Base-by-base conservation (phyloP, 192 early-diverging fungal species). In the Rhizoclosmatium sp. region DNA sequence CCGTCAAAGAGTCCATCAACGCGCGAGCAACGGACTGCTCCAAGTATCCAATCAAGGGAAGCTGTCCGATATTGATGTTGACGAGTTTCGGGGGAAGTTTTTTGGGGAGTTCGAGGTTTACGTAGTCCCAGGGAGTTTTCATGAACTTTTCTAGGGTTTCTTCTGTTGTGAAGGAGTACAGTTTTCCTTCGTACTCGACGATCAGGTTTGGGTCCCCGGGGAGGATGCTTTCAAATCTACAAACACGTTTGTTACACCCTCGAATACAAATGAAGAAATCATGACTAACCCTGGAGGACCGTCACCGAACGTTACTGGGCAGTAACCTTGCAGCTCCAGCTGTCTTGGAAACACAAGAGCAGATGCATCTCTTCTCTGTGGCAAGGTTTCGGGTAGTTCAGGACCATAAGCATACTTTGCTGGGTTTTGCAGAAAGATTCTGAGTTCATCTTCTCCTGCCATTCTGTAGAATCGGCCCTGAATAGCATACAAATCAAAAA, bases 241-340 rank as follows among this genome's bases (percentile, higher is more conserved):
- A 54, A 75, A 23, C 31, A 62, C 1, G 12, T 42, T 16, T 70
- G 21, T 42, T 47, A 60, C 62, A 75, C 21, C 14, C 31, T 56
- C 4, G 61, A 48, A 71, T n/a, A 74, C 3, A 16, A 47, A 46
- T 47, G 19, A 74, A 10, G 31, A 64, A 79, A 19, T 14, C 45
- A 47, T 45, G 10, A 23, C 80, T 3, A 81, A 88, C 88, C 84
- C 81, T 68, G 58, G 67, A 1, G 80, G 77, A 2, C 85, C 85
- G 42, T 88, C 83, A 0, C 56, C 60, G 39, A 80, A 85, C 56
- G 85, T 88, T 1, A 91, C 89, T 19, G 89, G 88, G 70, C 89
- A 91, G 59, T 88, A 91, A 4, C 89, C 89, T 78, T 84, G 81
- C n/a, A 89, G 69, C 69, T 91, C 87, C 5, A 91, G 56, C 23